These are phyloP conservation scores for Salisapilia sapeloensis DNA, from an alignment of 352 stramenopile genomes.

Conservation along the genomic window DNA sequence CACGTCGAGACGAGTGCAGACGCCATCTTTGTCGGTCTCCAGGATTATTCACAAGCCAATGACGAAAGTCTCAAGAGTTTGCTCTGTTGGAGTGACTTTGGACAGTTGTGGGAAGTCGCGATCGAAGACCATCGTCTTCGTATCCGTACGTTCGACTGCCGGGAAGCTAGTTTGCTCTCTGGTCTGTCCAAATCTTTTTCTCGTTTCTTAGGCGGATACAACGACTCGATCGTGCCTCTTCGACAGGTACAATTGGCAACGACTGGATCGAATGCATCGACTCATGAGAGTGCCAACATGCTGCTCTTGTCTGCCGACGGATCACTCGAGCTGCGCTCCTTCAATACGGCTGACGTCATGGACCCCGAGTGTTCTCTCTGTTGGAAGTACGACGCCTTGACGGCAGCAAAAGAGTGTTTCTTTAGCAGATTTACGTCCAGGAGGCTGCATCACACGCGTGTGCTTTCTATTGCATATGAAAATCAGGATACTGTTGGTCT, in stretches of 20 bases:
- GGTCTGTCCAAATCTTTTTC: slow-evolving; percentile 56
- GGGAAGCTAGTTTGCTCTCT: slow-evolving; percentile 40
- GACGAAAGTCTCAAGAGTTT: slow-evolving; percentile 22
- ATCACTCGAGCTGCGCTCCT: slow-evolving; percentile 45
- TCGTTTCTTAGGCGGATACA: slow-evolving; percentile 56
- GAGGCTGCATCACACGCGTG: slow-evolving; percentile 37
- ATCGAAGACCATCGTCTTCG: slow-evolving; percentile 68
- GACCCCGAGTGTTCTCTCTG: slow-evolving; percentile 35
- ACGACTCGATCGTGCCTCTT: slow-evolving; percentile 5
- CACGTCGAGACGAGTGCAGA: slow-evolving; percentile 24
- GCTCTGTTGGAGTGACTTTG: slow-evolving; percentile 67
- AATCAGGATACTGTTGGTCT: slow-evolving; percentile 32
- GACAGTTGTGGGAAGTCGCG: slow-evolving; percentile 62
- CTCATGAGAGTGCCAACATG: slow-evolving; percentile 35
- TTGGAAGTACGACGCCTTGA: slow-evolving; percentile 41
- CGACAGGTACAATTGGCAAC: slow-evolving; percentile 1
- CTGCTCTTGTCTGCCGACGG: slow-evolving; percentile 51
- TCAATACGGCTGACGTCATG: slow-evolving; percentile 42
- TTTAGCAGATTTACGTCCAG: slow-evolving; percentile 39
- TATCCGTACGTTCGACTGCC: slow-evolving; percentile 53
- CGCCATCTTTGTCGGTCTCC: slow-evolving; percentile 7
- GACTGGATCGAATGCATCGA: slow-evolving; percentile 33
- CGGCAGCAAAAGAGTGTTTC: slow-evolving; percentile 50
- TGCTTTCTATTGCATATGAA: slow-evolving; percentile 54
- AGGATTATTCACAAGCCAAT: slow-evolving; percentile 3